A percentile compares a stretch with the other conserved stretches of the same genome.
Conservation (phyloP, 257 asterid genomes). For the Euphrasia confusa region DNA sequence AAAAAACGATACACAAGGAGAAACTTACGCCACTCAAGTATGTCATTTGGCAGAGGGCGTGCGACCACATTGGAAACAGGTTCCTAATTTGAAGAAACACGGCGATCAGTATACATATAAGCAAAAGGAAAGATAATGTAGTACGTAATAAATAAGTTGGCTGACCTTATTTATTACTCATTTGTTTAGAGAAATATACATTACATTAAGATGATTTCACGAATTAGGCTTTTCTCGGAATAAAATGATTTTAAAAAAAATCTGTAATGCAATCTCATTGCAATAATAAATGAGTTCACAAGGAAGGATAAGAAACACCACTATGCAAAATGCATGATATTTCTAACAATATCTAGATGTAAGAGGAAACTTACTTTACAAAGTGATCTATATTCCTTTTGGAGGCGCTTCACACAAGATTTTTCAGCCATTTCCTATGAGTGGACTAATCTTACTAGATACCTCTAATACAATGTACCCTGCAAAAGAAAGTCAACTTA, state of each 20-base stretch:
- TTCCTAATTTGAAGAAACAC: constrained; percentile 44
- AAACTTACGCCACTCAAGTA: constrained; percentile 98
- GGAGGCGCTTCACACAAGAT: constrained; percentile 92
- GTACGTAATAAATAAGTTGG: not conserved
- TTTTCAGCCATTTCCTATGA: constrained; percentile 58
- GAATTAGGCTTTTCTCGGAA: not conserved
- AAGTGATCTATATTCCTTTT: constrained; percentile 92
- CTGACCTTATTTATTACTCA: not conserved
- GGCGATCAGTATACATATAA: constrained; percentile 2
- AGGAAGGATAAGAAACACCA: constrained; percentile 5
- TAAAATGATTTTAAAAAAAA: constrained; percentile 6
- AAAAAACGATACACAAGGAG: constrained; percentile 9
- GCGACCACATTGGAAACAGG: constrained; percentile 97
- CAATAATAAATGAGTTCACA: constrained; percentile 12
- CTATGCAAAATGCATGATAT: constrained; percentile 21
- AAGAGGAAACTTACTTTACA: constrained; percentile 61
- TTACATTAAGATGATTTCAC: constrained; percentile 3
- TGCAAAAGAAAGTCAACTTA: constrained; percentile 14
- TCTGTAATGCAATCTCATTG: not conserved
- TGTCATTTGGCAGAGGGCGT: constrained; percentile 88
- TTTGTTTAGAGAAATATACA: constrained; percentile 3
- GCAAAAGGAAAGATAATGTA: not conserved
- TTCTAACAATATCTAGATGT: constrained; percentile 18
- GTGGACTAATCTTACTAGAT: constrained; percentile 25
- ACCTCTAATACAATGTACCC: constrained; percentile 24